Percentiles rank a stretch among this genome's conserved stretches.
Evolutionary conservation across 768 basidiomycete species (phyloP).

Genomic region (Tremella fuciformis): DNA sequence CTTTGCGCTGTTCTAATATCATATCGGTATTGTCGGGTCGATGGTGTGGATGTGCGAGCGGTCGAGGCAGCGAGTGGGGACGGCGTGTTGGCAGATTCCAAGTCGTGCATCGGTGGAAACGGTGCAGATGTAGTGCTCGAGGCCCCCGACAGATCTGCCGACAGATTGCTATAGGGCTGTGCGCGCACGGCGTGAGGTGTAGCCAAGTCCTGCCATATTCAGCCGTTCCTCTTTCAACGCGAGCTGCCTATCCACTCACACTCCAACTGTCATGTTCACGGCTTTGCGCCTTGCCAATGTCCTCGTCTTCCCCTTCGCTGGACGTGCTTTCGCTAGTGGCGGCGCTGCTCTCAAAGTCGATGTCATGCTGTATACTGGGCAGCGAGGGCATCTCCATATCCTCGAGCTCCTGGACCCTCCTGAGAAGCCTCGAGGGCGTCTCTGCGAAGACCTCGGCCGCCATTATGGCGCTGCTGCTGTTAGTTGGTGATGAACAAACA

Average conservation of each 20-base stretch:
- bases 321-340: background rate
- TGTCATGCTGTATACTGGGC: conserved; percentile 42
- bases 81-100: conserved; percentile 7
- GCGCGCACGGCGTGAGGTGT: conserved; percentile 35
- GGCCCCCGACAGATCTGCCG: conserved; percentile 18
- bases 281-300: no score
- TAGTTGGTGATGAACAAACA: conserved; percentile 4
- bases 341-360: conserved; percentile 36
- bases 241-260: background rate
- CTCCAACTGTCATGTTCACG: no score
- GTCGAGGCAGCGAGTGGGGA: conserved; percentile 21
- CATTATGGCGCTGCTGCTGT: conserved; percentile 10
- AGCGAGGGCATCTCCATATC: conserved; percentile 45
- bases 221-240: background rate
- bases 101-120: conserved; percentile 25
- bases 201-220: conserved; percentile 20
- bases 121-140: conserved; percentile 31
- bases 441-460: conserved; percentile 24
- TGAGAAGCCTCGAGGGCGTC: conserved; percentile 38
- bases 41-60: conserved; percentile 38
- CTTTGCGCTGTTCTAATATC: no score
- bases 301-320: no score
- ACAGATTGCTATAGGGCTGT: background rate
- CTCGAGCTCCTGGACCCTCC: conserved; percentile 36
- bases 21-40: conserved; percentile 5